Conservation (phyloP, 116 monocot species). For the Dioscorea cayenensis region DNA sequence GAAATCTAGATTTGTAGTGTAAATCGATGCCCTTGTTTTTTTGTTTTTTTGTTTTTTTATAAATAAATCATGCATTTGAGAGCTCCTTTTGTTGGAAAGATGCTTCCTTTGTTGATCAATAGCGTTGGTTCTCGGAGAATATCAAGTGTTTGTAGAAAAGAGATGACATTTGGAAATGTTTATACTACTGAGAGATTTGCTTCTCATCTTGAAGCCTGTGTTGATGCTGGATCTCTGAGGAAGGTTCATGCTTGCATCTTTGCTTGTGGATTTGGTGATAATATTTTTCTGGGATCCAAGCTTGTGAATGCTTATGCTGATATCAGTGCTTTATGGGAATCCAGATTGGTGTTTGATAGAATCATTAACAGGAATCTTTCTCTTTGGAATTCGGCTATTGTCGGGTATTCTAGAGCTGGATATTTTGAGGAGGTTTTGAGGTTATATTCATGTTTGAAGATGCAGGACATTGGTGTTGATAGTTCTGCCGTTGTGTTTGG, state of each 20-base stretch:
- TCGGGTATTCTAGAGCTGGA: slow-evolving; percentile 42
- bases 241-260: slow-evolving; percentile 44
- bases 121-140: neutral
- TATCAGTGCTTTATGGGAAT: slow-evolving; percentile 31
- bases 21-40: neutral
- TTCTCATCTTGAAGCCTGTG: slow-evolving; percentile 21
- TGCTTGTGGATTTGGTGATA: slow-evolving; percentile 24
- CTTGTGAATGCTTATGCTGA: slow-evolving; percentile 43
- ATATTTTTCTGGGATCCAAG: slow-evolving; percentile 30
- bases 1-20: neutral
- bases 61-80: neutral
- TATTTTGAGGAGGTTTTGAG: slow-evolving; percentile 30
- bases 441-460: slow-evolving; percentile 26
- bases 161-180: neutral
- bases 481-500: slow-evolving; percentile 39
- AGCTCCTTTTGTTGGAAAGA: neutral
- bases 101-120: neutral
- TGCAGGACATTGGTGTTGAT: slow-evolving; percentile 23
- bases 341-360: slow-evolving; percentile 34
- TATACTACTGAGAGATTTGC: slow-evolving; percentile 15
- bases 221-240: slow-evolving; percentile 27
- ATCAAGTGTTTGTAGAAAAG: neutral
- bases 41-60: neutral
- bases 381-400: slow-evolving; percentile 62
- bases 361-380: slow-evolving; percentile 28